phyloP scores from a whole-genome alignment of 2,329 filamentous ascomycete species.

The Botrytis elliptica region DNA sequence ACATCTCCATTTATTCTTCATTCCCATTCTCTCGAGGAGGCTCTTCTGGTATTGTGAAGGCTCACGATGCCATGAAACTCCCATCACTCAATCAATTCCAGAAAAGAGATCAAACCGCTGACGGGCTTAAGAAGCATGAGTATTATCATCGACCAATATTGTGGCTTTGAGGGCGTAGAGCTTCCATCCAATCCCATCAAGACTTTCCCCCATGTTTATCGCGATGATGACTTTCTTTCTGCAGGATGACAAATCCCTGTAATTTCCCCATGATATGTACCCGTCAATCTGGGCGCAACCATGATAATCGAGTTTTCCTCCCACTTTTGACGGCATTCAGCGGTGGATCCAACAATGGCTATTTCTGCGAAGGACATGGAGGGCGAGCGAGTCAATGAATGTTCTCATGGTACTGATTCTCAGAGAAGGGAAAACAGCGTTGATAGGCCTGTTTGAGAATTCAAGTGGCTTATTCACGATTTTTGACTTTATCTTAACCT shows the following conservation, averaged over 20 bases:
- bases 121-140: not conserved
- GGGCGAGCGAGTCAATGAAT: not conserved
- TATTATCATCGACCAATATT: not conserved
- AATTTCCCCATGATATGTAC: not conserved
- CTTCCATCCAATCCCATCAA: not conserved
- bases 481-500: not conserved
- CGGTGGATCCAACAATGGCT: not conserved
- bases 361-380: not conserved
- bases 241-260: conserved; percentile 7
- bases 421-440: not conserved
- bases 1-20: not conserved
- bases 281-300: not conserved
- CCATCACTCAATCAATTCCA: too few species aligned
- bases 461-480: not conserved
- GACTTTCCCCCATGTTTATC: not conserved
- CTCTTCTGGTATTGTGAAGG: not conserved
- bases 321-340: not conserved
- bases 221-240: not conserved
- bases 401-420: not conserved
- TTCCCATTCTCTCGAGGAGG: not conserved
- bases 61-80: not conserved
- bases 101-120: not conserved
- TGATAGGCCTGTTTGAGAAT: not conserved
- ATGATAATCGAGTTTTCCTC: not conserved
- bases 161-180: not conserved